Evolutionary conservation across 2,329 filamentous ascomycete genomes (phyloP).

Genomic region (Hypoxylon sp.): DNA sequence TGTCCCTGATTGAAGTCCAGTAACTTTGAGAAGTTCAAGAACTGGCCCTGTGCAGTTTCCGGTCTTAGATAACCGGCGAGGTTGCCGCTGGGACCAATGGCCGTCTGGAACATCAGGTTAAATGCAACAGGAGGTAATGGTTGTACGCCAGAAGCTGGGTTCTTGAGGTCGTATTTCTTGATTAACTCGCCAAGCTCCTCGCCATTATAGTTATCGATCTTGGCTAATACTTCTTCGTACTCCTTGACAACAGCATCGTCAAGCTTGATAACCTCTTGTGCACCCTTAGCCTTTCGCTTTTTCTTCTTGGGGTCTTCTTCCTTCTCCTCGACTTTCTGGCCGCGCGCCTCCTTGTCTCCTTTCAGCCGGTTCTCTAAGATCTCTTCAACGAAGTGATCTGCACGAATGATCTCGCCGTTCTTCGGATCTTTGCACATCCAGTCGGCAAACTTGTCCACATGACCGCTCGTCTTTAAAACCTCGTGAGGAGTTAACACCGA

Average conservation of each 20-base stretch:
- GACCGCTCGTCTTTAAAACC: constrained; percentile 94
- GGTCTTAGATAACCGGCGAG: constrained; percentile 88
- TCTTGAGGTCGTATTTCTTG: constrained; percentile 90
- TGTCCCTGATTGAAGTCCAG: constrained; percentile 95
- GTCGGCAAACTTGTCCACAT: constrained; percentile 98
- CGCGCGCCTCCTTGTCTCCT: constrained; percentile 92
- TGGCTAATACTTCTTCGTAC: constrained; percentile 91
- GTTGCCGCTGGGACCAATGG: constrained; percentile 93
- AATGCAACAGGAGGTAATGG: constrained; percentile 88
- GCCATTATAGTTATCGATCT: constrained; percentile 95
- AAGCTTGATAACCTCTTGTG: constrained; percentile 83
- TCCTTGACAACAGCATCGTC: constrained; percentile 89
- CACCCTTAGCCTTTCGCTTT: constrained; percentile 89
- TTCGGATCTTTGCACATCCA: constrained; percentile 99
- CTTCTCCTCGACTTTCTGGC: constrained; percentile 83
- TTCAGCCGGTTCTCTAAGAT: constrained; percentile 89
- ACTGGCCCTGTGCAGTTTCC: constrained; percentile 98
- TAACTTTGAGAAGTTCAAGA: constrained; percentile 86
- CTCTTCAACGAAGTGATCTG: constrained; percentile 96
- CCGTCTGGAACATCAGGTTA: constrained; percentile 99
- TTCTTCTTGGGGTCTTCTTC: constrained; percentile 79
- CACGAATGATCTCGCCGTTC: constrained; percentile 95
- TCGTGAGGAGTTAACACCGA: constrained; percentile 94
- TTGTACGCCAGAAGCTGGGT: constrained; percentile 83
- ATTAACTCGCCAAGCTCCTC: constrained; percentile 89